Percentiles rank a stretch among this genome's conserved stretches.
Evolutionary conservation across 805 yeast species (phyloP).

Genomic region (Groenewaldozyma salmanticensis): DNA sequence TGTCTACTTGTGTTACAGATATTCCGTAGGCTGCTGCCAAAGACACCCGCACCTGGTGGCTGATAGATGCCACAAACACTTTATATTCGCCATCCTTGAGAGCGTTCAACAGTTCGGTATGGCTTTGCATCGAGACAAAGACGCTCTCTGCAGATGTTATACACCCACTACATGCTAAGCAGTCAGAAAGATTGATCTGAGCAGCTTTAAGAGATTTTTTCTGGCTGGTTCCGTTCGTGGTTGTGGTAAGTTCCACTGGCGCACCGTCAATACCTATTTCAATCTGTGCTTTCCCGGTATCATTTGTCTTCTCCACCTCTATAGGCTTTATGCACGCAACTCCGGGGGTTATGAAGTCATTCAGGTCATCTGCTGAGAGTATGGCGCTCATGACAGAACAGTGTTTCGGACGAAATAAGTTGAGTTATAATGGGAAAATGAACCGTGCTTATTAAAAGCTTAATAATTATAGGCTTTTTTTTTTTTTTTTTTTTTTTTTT

Average conservation of each 20-base stretch:
- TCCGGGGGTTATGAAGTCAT: slow-evolving; percentile 91
- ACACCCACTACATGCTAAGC: slow-evolving; percentile 95
- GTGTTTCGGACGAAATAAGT: too few species aligned
- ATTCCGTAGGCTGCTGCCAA: slow-evolving; percentile 58
- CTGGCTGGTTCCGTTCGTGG: slow-evolving; percentile 12
- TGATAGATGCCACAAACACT: slow-evolving; percentile 62
- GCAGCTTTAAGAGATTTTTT: slow-evolving; percentile 60
- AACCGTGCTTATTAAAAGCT: too few species aligned
- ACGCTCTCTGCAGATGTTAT: slow-evolving; percentile 97
- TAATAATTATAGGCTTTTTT: too few species aligned
- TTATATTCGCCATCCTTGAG: slow-evolving; percentile 29
- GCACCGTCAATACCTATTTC: slow-evolving; percentile 46
- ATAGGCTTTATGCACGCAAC: slow-evolving; percentile 91
- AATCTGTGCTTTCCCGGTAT: slow-evolving; percentile 38
- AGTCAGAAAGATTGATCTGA: slow-evolving; percentile 81
- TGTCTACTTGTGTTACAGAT: slow-evolving; percentile 49
- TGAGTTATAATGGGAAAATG: too few species aligned
- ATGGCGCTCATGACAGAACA: slow-evolving; percentile 67
- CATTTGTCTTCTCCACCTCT: slow-evolving; percentile 31
- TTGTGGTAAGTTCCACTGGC: slow-evolving; percentile 14
- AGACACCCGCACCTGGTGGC: slow-evolving; percentile 82
- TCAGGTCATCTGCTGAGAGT: slow-evolving; percentile 79
- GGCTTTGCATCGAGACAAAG: slow-evolving; percentile 82
- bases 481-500: too few species aligned
- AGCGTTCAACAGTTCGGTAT: slow-evolving; percentile 61